Conservation (phyloP, 306 rosid species). For the Mimosa bimucronata region DNA sequence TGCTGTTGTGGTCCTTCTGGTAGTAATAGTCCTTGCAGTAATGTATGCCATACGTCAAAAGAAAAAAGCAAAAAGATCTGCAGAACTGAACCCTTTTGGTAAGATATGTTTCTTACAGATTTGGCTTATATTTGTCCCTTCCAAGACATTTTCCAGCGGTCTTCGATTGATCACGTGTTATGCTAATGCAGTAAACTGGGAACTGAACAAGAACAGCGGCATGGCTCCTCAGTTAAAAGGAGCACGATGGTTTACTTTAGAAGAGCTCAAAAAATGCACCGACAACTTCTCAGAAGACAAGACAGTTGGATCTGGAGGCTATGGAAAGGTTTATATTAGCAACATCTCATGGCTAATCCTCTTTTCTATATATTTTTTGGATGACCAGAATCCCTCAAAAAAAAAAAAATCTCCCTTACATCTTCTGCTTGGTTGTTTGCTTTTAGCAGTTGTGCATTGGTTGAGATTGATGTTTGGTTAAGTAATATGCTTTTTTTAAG, state of each 20-base stretch:
- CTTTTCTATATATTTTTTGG: neutral
- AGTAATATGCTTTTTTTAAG: neutral
- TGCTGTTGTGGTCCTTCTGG: slow-evolving; percentile 58
- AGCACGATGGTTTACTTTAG: slow-evolving; percentile 70
- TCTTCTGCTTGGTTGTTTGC: slow-evolving; percentile 10
- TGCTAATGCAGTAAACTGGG: slow-evolving; percentile 58
- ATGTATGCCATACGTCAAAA: slow-evolving; percentile 61
- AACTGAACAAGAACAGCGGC: slow-evolving; percentile 49
- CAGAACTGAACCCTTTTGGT: slow-evolving; percentile 56
- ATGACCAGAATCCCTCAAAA: neutral
- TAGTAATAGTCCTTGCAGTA: slow-evolving; percentile 59
- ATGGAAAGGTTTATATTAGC: slow-evolving; percentile 63
- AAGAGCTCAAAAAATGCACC: slow-evolving; percentile 65
- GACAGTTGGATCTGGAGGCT: slow-evolving; percentile 70
- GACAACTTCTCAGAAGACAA: slow-evolving; percentile 55
- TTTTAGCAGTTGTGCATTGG: neutral
- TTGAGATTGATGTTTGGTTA: neutral
- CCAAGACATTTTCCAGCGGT: slow-evolving; percentile 14
- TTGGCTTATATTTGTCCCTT: slow-evolving; percentile 29
- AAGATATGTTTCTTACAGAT: slow-evolving; percentile 29
- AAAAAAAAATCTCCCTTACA: neutral
- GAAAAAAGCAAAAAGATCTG: slow-evolving; percentile 51
- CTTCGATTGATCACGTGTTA: slow-evolving; percentile 30
- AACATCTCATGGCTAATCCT: slow-evolving; percentile 14
- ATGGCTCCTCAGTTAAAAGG: slow-evolving; percentile 67